Percentiles rank a stretch among this genome's conserved stretches.
Evolutionary conservation across 179 eudicot species (phyloP).

Genomic region (Vitellaria paradoxa): DNA sequence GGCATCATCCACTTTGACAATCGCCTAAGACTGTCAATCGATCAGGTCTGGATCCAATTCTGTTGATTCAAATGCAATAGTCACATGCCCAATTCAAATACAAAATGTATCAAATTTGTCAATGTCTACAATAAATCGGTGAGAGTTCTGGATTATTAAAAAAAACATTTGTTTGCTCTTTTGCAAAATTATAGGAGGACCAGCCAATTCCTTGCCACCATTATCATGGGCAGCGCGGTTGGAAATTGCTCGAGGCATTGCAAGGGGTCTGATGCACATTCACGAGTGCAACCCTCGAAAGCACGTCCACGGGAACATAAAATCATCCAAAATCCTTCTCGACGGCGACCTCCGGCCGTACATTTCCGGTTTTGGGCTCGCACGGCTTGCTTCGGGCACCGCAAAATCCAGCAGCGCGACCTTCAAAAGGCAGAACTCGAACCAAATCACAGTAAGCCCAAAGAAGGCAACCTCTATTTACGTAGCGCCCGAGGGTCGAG

Average conservation of each 20-base stretch:
- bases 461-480: constrained; percentile 36
- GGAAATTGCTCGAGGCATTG: constrained; percentile 63
- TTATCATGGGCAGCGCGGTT: constrained; percentile 72
- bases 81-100: no score
- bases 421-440: constrained; percentile 35
- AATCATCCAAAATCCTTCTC: constrained; percentile 77
- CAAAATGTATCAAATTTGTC: no score
- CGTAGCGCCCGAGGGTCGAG: constrained; percentile 62
- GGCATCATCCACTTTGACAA: no score
- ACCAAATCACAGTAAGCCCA: constrained; percentile 29
- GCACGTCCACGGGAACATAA: constrained; percentile 67
- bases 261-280: constrained; percentile 67
- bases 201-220: constrained; percentile 44
- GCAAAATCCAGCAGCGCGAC: constrained; percentile 33
- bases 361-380: constrained; percentile 74
- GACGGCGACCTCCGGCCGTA: constrained; percentile 65
- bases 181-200: constrained; percentile 45
- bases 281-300: constrained; percentile 80
- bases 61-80: no score
- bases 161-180: background rate
- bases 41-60: no score
- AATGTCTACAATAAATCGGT: no score
- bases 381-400: constrained; percentile 45
- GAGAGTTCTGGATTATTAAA: no score
- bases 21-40: no score